Base-by-base conservation (phyloP, 2,329 filamentous ascomycete species). In the Iodosphaeria phyllophila region DNA sequence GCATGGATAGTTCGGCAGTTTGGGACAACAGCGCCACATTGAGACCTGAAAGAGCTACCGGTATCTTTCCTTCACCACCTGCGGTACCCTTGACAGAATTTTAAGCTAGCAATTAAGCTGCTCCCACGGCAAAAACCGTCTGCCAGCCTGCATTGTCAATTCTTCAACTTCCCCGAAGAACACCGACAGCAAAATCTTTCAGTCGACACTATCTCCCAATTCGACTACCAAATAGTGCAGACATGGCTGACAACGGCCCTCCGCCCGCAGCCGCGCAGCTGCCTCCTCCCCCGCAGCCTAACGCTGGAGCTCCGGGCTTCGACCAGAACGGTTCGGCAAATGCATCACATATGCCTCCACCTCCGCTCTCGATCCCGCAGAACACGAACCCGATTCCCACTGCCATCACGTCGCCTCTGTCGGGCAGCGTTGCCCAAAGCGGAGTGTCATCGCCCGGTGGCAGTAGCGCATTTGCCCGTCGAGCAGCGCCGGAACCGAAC, bases 361-460 rank as follows among this genome's bases (percentile, higher is more conserved):
- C 83, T 32, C 77, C 84, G 37, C 72, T 92, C 32, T 77, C 91
- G 49, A 95, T 95, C 44, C 84, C 86, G 15, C 82, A 89, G 54
- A 95, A 93, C 59, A 93, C 71, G 46, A 93, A 93, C 45, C 80
- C 84, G 23, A 89, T 93, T 43, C 84, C 84, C 24, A 91, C 82
- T 16, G 80, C 83, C 34, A 84, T 93, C 43, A 83, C 76, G 34
- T 92, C 82, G 30, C 83, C 83, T 23, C 71, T 83, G 67, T 77
- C 74, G 23, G 73, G 64, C 20, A 46, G 44, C 25, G 60, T 59
- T 24, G 71, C 70, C 40, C 44, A 58, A 33, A 56, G 53, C 33
- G 62, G 59, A 30, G 68, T 92, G 46, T 74, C 89, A 64, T 93
- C 89, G 27, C 84, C 89, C 8, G 76, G 73, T 43, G 83, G 75